Percentiles rank a stretch among this genome's conserved stretches.
Evolutionary conservation across 169 alveolate genomes (phyloP).

Genomic region (Eimeria necatrix): DNA sequence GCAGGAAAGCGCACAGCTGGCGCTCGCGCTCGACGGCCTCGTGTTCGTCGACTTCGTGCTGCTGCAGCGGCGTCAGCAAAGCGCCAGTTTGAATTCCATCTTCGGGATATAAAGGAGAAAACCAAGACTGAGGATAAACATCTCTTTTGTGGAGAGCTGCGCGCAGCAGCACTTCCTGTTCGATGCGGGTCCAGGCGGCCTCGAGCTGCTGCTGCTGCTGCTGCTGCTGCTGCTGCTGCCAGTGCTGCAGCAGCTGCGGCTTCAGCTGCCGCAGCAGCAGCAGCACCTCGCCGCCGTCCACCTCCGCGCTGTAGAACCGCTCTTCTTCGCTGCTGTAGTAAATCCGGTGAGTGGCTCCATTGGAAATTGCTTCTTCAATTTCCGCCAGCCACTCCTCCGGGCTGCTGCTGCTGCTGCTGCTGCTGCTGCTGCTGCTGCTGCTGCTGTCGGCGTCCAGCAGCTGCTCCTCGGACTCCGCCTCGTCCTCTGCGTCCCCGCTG

Average conservation of each 20-base stretch:
- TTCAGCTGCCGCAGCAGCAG: slow-evolving; percentile 24
- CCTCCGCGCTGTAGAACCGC: not conserved
- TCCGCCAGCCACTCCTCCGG: not conserved
- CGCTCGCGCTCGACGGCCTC: not conserved
- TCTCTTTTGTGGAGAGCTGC: slow-evolving; percentile 15
- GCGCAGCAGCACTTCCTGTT: not conserved
- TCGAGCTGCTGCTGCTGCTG: not conserved
- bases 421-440: slow-evolving; percentile 58
- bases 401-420: not conserved
- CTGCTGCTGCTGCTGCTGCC: not conserved
- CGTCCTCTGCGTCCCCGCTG: not conserved
- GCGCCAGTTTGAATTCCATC: not conserved
- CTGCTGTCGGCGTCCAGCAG: not conserved
- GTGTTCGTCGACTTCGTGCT: not conserved
- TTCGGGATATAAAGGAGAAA: not conserved
- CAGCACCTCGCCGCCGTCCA: not conserved
- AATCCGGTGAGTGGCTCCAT: not conserved
- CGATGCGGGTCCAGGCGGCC: not conserved
- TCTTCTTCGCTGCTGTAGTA: not conserved
- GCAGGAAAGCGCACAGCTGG: not conserved
- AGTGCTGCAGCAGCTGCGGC: slow-evolving; percentile 4
- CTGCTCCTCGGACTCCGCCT: not conserved
- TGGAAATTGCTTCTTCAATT: not conserved
- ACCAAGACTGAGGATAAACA: slow-evolving; percentile 22
- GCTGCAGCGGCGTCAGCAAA: not conserved